phyloP scores from a whole-genome alignment of 2,329 filamentous ascomycete species.

The Hypomyces perniciosus region DNA sequence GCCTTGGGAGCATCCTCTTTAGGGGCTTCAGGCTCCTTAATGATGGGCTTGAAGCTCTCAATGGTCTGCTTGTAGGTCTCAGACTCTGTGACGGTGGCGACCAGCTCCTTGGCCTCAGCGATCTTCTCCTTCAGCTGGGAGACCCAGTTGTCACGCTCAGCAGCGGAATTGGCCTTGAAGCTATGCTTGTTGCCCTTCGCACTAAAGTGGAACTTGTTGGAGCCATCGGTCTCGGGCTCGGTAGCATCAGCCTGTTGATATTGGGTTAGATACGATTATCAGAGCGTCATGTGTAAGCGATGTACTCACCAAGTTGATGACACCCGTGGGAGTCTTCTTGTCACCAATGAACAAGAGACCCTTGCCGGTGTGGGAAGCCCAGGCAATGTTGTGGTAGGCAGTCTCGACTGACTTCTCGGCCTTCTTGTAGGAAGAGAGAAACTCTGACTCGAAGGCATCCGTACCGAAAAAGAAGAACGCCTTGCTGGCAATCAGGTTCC shows the following conservation, averaged over 20 bases:
- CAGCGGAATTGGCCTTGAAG: slow-evolving; percentile 71
- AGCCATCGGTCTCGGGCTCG: slow-evolving; percentile 70
- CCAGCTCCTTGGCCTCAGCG: slow-evolving; percentile 76
- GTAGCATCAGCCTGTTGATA: slow-evolving; percentile 47
- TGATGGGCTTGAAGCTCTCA: slow-evolving; percentile 57
- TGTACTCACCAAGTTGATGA: slow-evolving; percentile 73
- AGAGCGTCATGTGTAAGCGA: not conserved
- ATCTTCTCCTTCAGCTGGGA: slow-evolving; percentile 75
- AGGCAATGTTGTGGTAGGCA: slow-evolving; percentile 75
- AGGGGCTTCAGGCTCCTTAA: slow-evolving; percentile 14
- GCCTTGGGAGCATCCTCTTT: slow-evolving; percentile 28
- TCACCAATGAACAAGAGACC: slow-evolving; percentile 89
- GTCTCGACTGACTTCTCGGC: slow-evolving; percentile 75
- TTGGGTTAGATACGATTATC: not conserved
- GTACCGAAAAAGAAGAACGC: slow-evolving; percentile 85
- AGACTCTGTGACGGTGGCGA: slow-evolving; percentile 64
- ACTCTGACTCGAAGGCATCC: slow-evolving; percentile 67
- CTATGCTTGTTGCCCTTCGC: slow-evolving; percentile 84
- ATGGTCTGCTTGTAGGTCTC: slow-evolving; percentile 86
- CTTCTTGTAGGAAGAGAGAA: slow-evolving; percentile 72
- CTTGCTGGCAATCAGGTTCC: slow-evolving; percentile 86
- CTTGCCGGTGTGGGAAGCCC: slow-evolving; percentile 91
- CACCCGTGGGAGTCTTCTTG: slow-evolving; percentile 72
- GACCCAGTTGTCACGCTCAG: slow-evolving; percentile 91
- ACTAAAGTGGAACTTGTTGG: slow-evolving; percentile 80